A percentile compares a stretch with the other conserved stretches of the same genome.
Evolutionary conservation across 2,329 filamentous ascomycete species (phyloP).

Genomic region (Orbilia oligospora): DNA sequence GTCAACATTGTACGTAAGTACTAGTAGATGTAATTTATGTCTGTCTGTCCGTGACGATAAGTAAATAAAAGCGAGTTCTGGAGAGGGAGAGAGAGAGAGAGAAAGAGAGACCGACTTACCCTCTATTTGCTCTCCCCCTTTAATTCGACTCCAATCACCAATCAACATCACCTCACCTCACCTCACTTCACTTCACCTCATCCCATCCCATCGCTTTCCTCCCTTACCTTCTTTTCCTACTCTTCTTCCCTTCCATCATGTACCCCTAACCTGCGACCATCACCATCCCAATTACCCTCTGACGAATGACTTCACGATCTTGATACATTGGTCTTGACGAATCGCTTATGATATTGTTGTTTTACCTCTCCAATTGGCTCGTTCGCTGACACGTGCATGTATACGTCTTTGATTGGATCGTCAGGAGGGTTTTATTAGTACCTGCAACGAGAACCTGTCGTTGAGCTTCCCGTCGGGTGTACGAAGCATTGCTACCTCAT

Average conservation of each 20-base stretch:
- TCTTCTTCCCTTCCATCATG: not conserved
- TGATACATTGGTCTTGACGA: not conserved
- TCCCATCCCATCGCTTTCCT: constrained; percentile 10
- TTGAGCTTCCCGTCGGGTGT: not conserved
- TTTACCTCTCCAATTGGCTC: constrained; percentile 12
- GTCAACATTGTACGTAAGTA: too few relatives aligned
- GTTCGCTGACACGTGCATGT: constrained; percentile 6
- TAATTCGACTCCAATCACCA: constrained; percentile 7
- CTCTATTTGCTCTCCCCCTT: not conserved
- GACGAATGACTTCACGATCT: not conserved
- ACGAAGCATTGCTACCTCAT: not conserved
- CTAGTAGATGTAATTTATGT: too few relatives aligned
- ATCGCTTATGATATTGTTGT: constrained; percentile 10
- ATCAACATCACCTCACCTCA: constrained; percentile 4
- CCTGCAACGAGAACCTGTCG: not conserved
- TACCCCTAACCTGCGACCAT: not conserved
- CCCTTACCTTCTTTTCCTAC: not conserved
- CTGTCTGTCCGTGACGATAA: not conserved
- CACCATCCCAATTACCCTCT: not conserved
- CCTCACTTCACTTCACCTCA: constrained; percentile 1
- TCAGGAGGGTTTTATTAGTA: constrained; percentile 20
- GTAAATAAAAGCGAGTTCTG: not conserved
- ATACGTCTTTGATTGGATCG: constrained; percentile 42
- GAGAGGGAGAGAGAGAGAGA: not conserved
- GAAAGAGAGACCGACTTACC: not conserved